phyloP scores from a whole-genome alignment of 768 basidiomycete species.

The Lentinula detonsa region DNA sequence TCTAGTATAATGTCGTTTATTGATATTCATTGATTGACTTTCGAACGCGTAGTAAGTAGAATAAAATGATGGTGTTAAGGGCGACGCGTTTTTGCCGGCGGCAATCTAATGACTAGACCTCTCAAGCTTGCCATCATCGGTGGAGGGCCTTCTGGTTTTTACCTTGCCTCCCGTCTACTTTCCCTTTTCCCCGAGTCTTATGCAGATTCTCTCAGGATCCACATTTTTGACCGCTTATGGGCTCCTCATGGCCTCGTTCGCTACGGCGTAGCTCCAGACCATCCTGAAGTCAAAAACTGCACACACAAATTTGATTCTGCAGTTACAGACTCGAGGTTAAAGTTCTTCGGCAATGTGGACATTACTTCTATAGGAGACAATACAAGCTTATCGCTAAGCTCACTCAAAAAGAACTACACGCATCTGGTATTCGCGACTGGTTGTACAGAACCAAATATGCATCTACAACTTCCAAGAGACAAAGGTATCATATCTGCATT shows the following conservation, averaged over 20 bases:
- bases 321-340: slow-evolving; percentile 73
- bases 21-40: no score
- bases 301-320: slow-evolving; percentile 89
- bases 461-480: slow-evolving; percentile 46
- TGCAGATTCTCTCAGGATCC: slow-evolving; percentile 41
- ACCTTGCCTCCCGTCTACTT: slow-evolving; percentile 83
- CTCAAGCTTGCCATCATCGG: slow-evolving; percentile 87
- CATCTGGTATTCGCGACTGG: slow-evolving; percentile 87
- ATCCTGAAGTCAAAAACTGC: slow-evolving; percentile 99
- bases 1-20: neutral
- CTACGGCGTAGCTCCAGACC: slow-evolving; percentile 97
- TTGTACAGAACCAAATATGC: slow-evolving; percentile 59
- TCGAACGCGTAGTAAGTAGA: no score
- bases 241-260: slow-evolving; percentile 92
- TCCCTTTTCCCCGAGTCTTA: slow-evolving; percentile 41
- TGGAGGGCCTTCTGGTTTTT: slow-evolving; percentile 96
- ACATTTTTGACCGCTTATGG: slow-evolving; percentile 91
- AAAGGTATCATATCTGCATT: slow-evolving; percentile 64
- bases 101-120: slow-evolving; percentile 1
- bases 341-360: slow-evolving; percentile 90
- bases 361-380: slow-evolving; percentile 24
- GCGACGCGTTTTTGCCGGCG: neutral
- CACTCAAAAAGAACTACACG: slow-evolving; percentile 69
- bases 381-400: slow-evolving; percentile 47
- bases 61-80: no score